Base-by-base conservation (phyloP, 441 rosid species). In the Aleurites moluccanus region DNA sequence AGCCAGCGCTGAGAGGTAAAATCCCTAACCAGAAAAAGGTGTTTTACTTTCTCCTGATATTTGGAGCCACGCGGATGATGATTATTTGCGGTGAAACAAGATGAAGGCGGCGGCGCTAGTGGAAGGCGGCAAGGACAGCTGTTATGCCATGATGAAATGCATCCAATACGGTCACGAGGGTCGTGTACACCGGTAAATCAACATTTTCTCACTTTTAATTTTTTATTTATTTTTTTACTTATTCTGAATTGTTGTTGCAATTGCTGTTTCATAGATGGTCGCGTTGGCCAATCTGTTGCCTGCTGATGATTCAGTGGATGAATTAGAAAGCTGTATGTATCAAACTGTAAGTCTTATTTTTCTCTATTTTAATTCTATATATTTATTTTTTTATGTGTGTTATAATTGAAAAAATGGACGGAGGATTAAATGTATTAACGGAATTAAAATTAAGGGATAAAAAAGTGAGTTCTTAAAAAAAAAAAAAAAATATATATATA, bases 321-420 rank as follows among this genome's bases (percentile, higher is more conserved):
- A 96, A 83, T 79, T 96, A 70, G 97, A 93, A 76, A 96, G 98
- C 84, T 96, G 89, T 82, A 96, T 92, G 97, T 92, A 91, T 79
- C 98, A 93, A 85, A 96, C 98, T 72, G 97, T 96, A 84, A 85
- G 86, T 75, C 61, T 71, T 71, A 65, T 15, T 25, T 14, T 71
- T 18, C 69, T 49, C 16, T 73, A 47, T 50, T 30, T 28, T 49
- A 49, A 28, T 59, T 28, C 14, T 10, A 60, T 21, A 20, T 25
- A 9, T 16, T 20, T 53, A 23, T 27, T 18, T 47, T 25, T 18
- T n/a, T 15, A 27, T 15, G 35, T 23, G 42, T 49, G 28, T 3
- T 59, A 28, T 11, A 20, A 4, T 14, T 72, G 56, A 59, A 42
- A n/a, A 59, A 38, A 72, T 27, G 7, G 67, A n/a, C n/a, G n/a